Conservation (phyloP, 805 yeast genomes). For the Metschnikowia cerradonensis region DNA sequence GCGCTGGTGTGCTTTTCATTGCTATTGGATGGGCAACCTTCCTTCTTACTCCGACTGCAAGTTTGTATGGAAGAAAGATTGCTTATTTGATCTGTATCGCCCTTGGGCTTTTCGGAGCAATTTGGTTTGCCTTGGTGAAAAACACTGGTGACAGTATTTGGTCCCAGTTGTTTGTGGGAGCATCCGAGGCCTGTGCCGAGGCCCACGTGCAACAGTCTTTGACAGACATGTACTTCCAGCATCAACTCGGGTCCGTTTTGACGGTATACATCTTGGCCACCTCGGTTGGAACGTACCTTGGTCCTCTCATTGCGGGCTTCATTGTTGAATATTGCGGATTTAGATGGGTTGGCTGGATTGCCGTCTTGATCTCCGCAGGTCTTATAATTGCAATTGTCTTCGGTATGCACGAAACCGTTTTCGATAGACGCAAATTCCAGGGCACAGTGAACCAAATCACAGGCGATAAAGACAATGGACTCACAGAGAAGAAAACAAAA, state of each 20-base stretch:
- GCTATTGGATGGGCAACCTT: conserved; percentile 66
- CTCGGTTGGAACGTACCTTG: conserved; percentile 72
- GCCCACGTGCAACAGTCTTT: conserved; percentile 65
- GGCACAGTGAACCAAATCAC: conserved; percentile 10
- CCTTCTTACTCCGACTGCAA: conserved; percentile 63
- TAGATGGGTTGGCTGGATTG: conserved; percentile 77
- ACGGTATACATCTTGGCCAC: conserved; percentile 73
- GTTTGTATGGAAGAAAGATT: conserved; percentile 64
- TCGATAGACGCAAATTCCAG: conserved; percentile 41
- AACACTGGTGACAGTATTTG: conserved; percentile 60
- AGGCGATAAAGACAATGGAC: not conserved
- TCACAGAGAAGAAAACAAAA: conserved; percentile 1
- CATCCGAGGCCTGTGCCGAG: conserved; percentile 72
- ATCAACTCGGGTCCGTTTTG: conserved; percentile 68
- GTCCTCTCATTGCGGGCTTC: conserved; percentile 77
- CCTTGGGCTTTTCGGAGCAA: conserved; percentile 59
- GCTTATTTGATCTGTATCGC: conserved; percentile 58
- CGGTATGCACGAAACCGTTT: conserved; percentile 67
- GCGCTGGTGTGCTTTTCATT: conserved; percentile 73
- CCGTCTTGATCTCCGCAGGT: conserved; percentile 49
- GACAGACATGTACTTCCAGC: conserved; percentile 73
- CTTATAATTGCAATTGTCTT: conserved; percentile 51
- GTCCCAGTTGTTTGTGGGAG: conserved; percentile 80
- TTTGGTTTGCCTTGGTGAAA: conserved; percentile 64
- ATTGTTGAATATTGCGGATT: conserved; percentile 58